phyloP scores from a whole-genome alignment of 75 land plant genomes.

The Cryptomeria japonica region DNA sequence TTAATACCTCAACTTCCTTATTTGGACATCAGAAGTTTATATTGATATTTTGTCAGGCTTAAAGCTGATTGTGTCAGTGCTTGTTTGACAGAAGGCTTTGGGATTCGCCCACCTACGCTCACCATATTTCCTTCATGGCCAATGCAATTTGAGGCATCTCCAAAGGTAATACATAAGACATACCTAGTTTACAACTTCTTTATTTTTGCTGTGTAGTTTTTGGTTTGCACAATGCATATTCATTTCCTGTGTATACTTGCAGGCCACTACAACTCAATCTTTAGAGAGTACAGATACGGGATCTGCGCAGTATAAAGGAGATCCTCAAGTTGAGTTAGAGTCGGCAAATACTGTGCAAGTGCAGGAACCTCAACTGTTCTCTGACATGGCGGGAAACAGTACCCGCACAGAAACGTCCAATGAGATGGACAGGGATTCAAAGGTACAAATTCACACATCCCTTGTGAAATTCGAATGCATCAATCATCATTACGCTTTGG shows the following conservation, averaged over 20 bases:
- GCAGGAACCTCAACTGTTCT: neutral
- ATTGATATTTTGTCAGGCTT: neutral
- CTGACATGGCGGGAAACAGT: slow-evolving; percentile 12
- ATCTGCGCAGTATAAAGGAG: slow-evolving; percentile 16
- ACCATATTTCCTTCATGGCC: slow-evolving; percentile 13
- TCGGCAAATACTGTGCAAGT: neutral
- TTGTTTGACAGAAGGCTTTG: slow-evolving; percentile 5
- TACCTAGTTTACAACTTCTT: too few relatives aligned
- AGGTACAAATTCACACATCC: neutral
- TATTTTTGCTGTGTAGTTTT: too few relatives aligned
- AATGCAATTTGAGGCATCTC: slow-evolving; percentile 10
- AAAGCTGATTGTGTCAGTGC: neutral
- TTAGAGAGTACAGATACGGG: slow-evolving; percentile 25
- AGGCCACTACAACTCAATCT: slow-evolving; percentile 13
- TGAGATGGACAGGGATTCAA: slow-evolving; percentile 7
- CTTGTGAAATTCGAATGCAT: neutral
- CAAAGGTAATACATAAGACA: neutral
- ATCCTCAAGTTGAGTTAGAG: neutral
- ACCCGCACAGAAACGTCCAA: slow-evolving; percentile 8
- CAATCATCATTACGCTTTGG: neutral
- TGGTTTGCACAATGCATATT: too few relatives aligned
- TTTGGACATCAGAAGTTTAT: neutral
- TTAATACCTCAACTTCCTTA: neutral
- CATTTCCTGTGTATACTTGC: neutral
- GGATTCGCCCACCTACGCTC: slow-evolving; percentile 5